These are phyloP conservation scores for Termitomyces sp. DNA, from an alignment of 768 basidiomycete genomes.

Conservation along the genomic window DNA sequence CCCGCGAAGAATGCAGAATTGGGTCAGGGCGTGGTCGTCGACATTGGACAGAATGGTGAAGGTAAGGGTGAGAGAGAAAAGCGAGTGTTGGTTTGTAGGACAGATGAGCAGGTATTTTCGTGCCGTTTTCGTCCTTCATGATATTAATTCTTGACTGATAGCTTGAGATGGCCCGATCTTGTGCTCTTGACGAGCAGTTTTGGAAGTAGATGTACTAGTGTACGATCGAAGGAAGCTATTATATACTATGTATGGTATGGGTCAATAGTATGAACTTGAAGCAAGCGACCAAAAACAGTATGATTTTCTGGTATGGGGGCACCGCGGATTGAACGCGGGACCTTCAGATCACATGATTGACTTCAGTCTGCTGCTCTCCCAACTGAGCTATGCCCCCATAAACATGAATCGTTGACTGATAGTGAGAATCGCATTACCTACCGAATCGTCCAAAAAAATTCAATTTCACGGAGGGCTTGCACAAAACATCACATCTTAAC, in stretches of 20 bases:
- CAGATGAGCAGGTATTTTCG: constrained; percentile 52
- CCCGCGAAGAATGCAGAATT: constrained; percentile 37
- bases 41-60: constrained; percentile 31
- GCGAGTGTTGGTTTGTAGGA: constrained; percentile 54
- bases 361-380: constrained; percentile 12
- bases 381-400: constrained; percentile 9
- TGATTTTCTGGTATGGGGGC: too few relatives aligned
- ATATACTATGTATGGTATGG: too few relatives aligned
- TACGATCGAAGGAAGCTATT: too few relatives aligned
- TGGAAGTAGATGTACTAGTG: constrained; percentile 8
- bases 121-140: background rate
- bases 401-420: too few relatives aligned
- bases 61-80: constrained; percentile 14
- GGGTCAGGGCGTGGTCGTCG: constrained; percentile 37
- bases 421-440: too few relatives aligned
- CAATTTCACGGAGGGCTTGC: too few relatives aligned
- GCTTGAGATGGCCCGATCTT: constrained; percentile 38
- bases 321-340: constrained; percentile 12
- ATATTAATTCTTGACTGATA: constrained; percentile 6
- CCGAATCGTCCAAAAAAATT: too few relatives aligned
- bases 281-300: too few relatives aligned
- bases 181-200: constrained; percentile 23
- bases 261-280: too few relatives aligned
- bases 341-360: too few relatives aligned
- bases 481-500: too few relatives aligned